phyloP scores from a whole-genome alignment of 768 basidiomycete species.

The Plicaturopsis crispa region DNA sequence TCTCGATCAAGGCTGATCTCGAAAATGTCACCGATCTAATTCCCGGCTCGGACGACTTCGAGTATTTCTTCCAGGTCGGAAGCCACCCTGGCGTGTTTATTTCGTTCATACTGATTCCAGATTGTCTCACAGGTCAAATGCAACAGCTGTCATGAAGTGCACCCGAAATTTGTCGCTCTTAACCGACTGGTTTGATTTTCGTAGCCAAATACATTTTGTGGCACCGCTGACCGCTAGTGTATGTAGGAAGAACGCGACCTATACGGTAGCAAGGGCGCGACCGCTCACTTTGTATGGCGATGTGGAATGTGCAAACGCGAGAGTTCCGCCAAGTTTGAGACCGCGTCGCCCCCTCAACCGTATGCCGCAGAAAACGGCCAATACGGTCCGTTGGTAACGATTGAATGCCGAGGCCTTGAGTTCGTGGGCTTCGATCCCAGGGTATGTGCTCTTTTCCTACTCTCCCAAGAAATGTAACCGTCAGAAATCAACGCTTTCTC shows the following conservation, averaged over 20 bases:
- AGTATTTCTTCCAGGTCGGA: constrained; percentile 71
- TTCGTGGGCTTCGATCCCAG: constrained; percentile 70
- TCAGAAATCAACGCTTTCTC: constrained; percentile 1
- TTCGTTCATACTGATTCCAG: too few relatives aligned
- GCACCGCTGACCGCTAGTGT: neutral
- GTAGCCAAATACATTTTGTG: neutral
- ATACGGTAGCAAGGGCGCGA: constrained; percentile 58
- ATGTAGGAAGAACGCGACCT: constrained; percentile 60
- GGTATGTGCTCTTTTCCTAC: constrained; percentile 28
- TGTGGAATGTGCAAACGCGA: constrained; percentile 76
- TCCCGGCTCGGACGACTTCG: constrained; percentile 62
- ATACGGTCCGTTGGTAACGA: constrained; percentile 54
- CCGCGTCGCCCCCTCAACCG: constrained; percentile 35
- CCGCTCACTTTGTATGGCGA: constrained; percentile 77
- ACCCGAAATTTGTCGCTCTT: constrained; percentile 63
- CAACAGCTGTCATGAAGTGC: constrained; percentile 69
- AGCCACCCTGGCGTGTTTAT: too few relatives aligned
- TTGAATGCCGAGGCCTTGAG: constrained; percentile 87
- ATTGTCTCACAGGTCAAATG: constrained; percentile 54
- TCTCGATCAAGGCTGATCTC: constrained; percentile 69
- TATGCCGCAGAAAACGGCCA: constrained; percentile 55
- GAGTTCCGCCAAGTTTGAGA: constrained; percentile 74
- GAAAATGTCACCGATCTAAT: constrained; percentile 69
- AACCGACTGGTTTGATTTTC: constrained; percentile 49
- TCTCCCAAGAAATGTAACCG: neutral